Percentiles rank a stretch among this genome's conserved stretches.
Conservation (phyloP, 768 basidiomycete genomes). For the Suillus spraguei region DNA sequence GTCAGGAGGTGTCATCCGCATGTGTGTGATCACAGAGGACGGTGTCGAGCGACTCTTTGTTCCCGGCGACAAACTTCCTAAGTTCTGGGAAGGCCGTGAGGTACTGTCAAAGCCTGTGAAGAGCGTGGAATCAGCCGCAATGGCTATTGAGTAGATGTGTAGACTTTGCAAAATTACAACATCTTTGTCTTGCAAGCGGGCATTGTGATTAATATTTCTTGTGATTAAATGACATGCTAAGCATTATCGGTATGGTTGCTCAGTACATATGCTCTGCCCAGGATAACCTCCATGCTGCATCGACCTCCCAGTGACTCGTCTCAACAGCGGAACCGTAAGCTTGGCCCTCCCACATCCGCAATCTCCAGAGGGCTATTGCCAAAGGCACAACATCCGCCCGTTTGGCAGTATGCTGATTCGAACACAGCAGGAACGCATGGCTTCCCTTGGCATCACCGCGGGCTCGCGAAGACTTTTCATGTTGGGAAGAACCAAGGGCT, state of each 20-base stretch:
- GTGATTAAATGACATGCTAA: background rate
- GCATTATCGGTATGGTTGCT: background rate
- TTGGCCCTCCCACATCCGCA: constrained; percentile 74
- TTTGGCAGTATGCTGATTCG: constrained; percentile 48
- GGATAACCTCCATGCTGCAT: constrained; percentile 27
- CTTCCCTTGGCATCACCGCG: constrained; percentile 50
- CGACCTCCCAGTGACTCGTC: constrained; percentile 42
- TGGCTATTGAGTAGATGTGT: constrained; percentile 43
- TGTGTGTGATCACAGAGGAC: constrained; percentile 95
- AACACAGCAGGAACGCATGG: constrained; percentile 69
- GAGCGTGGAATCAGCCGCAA: constrained; percentile 36
- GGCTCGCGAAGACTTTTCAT: constrained; percentile 7
- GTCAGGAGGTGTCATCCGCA: constrained; percentile 95
- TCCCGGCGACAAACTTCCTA: constrained; percentile 86
- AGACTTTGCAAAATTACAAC: background rate
- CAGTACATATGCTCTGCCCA: constrained; percentile 15
- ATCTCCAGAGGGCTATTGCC: constrained; percentile 76
- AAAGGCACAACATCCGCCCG: constrained; percentile 65
- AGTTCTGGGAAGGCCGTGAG: constrained; percentile 87
- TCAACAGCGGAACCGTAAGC: constrained; percentile 20
- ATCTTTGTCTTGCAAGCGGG: background rate
- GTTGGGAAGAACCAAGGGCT: background rate
- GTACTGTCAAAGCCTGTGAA: constrained; percentile 48
- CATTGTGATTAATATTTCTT: background rate
- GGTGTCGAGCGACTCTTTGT: constrained; percentile 92